Conservation (phyloP, 1,139 yeast genomes). For the Pichia sp. region DNA sequence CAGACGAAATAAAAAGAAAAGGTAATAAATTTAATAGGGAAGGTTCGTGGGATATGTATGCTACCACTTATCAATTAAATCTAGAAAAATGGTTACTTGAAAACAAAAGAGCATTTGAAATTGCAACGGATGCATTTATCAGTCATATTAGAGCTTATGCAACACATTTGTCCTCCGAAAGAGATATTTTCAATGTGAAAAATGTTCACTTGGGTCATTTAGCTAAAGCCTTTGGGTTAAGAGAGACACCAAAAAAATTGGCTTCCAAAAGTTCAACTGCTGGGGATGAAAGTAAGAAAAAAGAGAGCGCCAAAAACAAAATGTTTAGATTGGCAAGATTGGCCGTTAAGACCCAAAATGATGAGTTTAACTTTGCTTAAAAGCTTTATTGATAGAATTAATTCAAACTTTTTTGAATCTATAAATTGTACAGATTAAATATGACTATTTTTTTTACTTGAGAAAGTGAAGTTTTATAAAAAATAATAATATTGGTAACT, state of each 20-base stretch:
- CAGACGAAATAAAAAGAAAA: conserved; percentile 28
- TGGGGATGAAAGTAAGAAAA: conserved; percentile 35
- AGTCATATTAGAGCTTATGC: conserved; percentile 94
- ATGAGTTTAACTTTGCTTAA: conserved; percentile 64
- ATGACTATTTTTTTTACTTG: no score
- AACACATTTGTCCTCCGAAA: conserved; percentile 82
- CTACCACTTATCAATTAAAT: conserved; percentile 92
- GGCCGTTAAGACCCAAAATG: conserved; percentile 55
- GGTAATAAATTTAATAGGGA: conserved; percentile 29
- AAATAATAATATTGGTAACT: no score
- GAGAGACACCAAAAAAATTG: conserved; percentile 86
- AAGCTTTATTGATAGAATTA: not conserved
- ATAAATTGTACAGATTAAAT: not conserved
- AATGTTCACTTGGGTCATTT: conserved; percentile 87
- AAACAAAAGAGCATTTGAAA: conserved; percentile 50
- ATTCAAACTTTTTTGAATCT: not conserved
- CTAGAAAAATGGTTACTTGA: conserved; percentile 84
- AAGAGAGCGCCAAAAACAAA: conserved; percentile 60
- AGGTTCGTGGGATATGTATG: conserved; percentile 81
- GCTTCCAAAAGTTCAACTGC: conserved; percentile 31
- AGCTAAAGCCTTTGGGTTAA: conserved; percentile 88
- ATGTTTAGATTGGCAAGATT: conserved; percentile 73
- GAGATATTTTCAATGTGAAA: conserved; percentile 73
- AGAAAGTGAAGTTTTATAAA: no score
- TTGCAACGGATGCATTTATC: conserved; percentile 59